A percentile compares a stretch with the other conserved stretches of the same genome.
These are phyloP conservation scores for Claviceps sp. DNA, from an alignment of 2,329 filamentous ascomycete species.

Conservation along the genomic window DNA sequence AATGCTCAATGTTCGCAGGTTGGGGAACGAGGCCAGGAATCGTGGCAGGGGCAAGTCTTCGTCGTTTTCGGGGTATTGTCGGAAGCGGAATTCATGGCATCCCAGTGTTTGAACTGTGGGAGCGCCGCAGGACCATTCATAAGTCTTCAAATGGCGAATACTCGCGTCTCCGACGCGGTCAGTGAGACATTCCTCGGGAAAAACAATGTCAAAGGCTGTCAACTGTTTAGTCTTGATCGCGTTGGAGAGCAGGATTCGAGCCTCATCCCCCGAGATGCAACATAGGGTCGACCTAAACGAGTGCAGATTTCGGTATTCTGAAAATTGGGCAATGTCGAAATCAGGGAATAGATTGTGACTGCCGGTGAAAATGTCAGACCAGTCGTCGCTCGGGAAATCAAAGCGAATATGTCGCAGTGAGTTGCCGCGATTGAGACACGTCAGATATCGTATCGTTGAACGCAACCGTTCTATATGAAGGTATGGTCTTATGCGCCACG, in stretches of 20 bases:
- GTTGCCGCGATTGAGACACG: conserved; percentile 15
- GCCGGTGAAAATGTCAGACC: conserved; percentile 4
- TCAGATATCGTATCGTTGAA: conserved; percentile 11
- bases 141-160: conserved; percentile 4
- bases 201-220: conserved; percentile 22
- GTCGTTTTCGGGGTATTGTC: conserved; percentile 3
- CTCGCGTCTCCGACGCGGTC: conserved; percentile 13
- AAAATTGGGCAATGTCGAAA: conserved; percentile 1
- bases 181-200: conserved; percentile 16
- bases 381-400: conserved; percentile 9
- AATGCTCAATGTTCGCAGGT: conserved; percentile 18
- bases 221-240: conserved; percentile 10
- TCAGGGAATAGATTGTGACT: not conserved
- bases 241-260: conserved; percentile 13
- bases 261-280: conserved; percentile 12
- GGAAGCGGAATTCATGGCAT: conserved; percentile 22
- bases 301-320: conserved; percentile 15
- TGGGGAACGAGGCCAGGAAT: too few species aligned
- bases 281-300: conserved; percentile 16
- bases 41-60: too few species aligned
- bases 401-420: conserved; percentile 19
- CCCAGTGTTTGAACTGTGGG: conserved; percentile 20
- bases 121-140: conserved; percentile 23
- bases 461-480: too few species aligned
- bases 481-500: too few species aligned